phyloP scores from a whole-genome alignment of 1,139 yeast genomes.

The Barnettozyma hawaiiensis region DNA sequence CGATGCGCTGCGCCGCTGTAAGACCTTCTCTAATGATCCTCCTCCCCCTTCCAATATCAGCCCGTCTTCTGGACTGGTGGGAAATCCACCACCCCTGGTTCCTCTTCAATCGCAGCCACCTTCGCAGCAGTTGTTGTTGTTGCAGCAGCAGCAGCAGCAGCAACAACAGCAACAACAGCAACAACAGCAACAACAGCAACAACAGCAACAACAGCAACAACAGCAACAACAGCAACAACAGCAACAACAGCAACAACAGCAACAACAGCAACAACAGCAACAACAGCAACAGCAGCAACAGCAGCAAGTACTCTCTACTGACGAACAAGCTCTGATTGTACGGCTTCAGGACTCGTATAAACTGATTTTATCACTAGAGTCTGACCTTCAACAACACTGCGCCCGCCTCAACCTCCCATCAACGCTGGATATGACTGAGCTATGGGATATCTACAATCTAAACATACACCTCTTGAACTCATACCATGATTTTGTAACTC shows the following conservation, averaged over 20 bases:
- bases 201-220: constrained; percentile 16
- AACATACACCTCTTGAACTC: constrained; percentile 60
- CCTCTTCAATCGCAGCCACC: background rate
- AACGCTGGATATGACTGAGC: constrained; percentile 50
- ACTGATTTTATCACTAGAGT: constrained; percentile 60
- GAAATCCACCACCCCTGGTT: background rate
- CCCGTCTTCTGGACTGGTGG: background rate
- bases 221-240: too few relatives aligned
- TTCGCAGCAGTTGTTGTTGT: constrained; percentile 9
- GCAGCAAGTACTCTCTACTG: constrained; percentile 33
- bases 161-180: constrained; percentile 20
- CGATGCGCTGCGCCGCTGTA: constrained; percentile 10
- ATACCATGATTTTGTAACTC: constrained; percentile 63
- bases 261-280: too few relatives aligned
- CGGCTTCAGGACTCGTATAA: constrained; percentile 71
- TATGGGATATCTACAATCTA: constrained; percentile 68
- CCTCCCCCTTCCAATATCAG: background rate
- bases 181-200: constrained; percentile 19
- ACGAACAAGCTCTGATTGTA: constrained; percentile 65
- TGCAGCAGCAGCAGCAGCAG: too few relatives aligned
- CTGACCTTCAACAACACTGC: constrained; percentile 62
- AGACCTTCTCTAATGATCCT: constrained; percentile 8
- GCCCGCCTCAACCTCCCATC: constrained; percentile 43
- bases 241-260: too few relatives aligned
- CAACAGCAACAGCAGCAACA: constrained; percentile 20